A percentile compares a stretch with the other conserved stretches of the same genome.
These are phyloP conservation scores for Malassezia furfur DNA, from an alignment of 1,284 basidiomycete species.

Conservation along the genomic window DNA sequence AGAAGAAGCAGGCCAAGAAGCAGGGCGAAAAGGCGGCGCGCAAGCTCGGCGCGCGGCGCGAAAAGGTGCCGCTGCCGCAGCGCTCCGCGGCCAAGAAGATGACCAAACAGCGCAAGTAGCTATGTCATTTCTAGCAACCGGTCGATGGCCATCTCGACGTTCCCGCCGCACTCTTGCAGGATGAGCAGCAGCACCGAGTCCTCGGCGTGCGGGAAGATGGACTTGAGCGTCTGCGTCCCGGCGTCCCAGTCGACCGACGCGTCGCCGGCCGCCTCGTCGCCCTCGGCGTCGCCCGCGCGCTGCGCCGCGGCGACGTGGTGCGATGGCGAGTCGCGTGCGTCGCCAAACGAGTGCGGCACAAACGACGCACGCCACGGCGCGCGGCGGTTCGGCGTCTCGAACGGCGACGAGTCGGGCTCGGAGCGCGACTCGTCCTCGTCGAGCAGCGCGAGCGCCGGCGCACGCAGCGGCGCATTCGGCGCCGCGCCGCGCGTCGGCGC, in stretches of 20 bases:
- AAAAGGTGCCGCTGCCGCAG: constrained; percentile 17
- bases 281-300: background rate
- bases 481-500: constrained; percentile 14
- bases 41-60: constrained; percentile 9
- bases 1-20: constrained; percentile 39
- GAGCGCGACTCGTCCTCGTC: background rate
- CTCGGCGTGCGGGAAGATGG: constrained; percentile 38
- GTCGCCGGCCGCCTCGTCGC: background rate
- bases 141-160: constrained; percentile 39
- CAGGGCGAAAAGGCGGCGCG: constrained; percentile 4
- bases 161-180: constrained; percentile 29
- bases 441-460: background rate
- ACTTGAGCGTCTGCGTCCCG: constrained; percentile 26
- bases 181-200: constrained; percentile 30
- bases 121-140: constrained; percentile 34
- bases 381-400: background rate
- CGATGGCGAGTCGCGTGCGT: constrained; percentile 12
- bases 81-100: constrained; percentile 10
- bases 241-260: constrained; percentile 8
- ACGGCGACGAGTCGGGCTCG: background rate
- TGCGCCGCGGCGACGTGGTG: constrained; percentile 12
- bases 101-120: constrained; percentile 4
- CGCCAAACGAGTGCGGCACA: background rate
- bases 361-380: constrained; percentile 6
- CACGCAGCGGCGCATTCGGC: constrained; percentile 21